A percentile compares a stretch with the other conserved stretches of the same genome.
Conservation (phyloP, 2,329 filamentous ascomycete species). For the Fusarium mangiferae region DNA sequence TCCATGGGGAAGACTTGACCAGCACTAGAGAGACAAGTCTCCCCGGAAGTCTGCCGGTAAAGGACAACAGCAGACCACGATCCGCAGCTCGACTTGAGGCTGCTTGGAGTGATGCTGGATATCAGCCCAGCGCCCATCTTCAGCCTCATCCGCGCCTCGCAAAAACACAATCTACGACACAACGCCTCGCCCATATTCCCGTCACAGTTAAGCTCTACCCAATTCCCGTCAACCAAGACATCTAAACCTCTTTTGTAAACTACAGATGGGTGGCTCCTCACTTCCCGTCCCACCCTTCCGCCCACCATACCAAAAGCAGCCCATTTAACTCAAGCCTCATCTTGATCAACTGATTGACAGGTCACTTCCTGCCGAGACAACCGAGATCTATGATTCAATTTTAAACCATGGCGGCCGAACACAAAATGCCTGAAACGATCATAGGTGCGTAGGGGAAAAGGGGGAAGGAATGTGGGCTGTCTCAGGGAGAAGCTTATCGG, state of each 20-base stretch:
- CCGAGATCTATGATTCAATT: neutral
- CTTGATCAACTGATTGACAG: neutral
- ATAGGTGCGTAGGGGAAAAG: neutral
- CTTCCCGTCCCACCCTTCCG: neutral
- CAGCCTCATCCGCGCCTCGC: neutral
- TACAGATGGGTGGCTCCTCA: neutral
- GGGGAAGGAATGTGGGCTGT: slow-evolving; percentile 16
- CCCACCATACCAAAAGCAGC: neutral
- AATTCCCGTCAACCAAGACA: no score
- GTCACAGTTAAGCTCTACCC: neutral
- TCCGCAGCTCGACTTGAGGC: neutral
- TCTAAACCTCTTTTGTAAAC: neutral
- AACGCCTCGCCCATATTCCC: neutral
- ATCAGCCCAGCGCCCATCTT: neutral
- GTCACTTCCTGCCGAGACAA: neutral
- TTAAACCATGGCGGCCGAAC: neutral
- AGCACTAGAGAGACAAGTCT: neutral
- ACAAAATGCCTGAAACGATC: neutral
- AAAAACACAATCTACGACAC: neutral
- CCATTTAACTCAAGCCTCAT: neutral
- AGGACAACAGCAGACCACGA: neutral
- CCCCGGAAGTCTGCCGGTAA: neutral
- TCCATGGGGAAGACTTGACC: neutral
- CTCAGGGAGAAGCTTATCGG: neutral
- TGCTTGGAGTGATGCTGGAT: neutral